Evolutionary conservation across 2,329 filamentous ascomycete species (phyloP).

Genomic region (Fusarium chlamydosporum): DNA sequence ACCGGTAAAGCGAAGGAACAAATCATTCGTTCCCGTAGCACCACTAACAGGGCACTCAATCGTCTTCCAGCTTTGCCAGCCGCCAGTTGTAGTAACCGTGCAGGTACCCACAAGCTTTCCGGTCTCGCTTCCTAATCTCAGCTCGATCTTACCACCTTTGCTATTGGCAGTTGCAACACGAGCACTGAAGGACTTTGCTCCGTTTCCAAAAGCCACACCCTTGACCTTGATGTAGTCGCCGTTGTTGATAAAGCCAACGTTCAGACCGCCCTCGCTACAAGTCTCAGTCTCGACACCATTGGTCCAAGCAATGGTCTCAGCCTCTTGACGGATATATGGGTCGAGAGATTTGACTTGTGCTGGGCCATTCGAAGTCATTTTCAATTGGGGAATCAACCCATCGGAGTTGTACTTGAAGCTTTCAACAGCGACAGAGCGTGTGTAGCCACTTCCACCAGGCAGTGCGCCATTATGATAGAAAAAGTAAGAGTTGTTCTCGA

Average conservation of each 20-base stretch:
- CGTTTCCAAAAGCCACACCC: conserved; percentile 1
- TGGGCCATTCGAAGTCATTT: neutral
- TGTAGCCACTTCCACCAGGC: conserved; percentile 1
- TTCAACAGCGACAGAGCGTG: conserved; percentile 9
- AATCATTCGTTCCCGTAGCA: conserved; percentile 5
- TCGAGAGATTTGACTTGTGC: conserved; percentile 1
- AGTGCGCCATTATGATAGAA: conserved; percentile 27
- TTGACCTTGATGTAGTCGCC: conserved; percentile 29
- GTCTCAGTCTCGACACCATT: conserved; percentile 18
- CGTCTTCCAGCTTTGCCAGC: conserved; percentile 6
- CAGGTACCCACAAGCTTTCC: conserved; percentile 17
- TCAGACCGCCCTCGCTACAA: conserved; percentile 14
- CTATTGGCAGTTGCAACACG: conserved; percentile 1
- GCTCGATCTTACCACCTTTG: conserved; percentile 10
- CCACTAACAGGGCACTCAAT: conserved; percentile 12
- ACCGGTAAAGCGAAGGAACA: conserved; percentile 12
- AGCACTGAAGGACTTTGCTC: conserved; percentile 1
- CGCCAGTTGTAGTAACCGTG: conserved; percentile 9
- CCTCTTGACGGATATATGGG: conserved; percentile 12
- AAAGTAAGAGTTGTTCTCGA: conserved; percentile 16
- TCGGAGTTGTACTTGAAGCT: conserved; percentile 18
- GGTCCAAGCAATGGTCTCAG: conserved; percentile 21
- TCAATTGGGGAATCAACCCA: conserved; percentile 4
- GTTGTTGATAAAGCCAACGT: conserved; percentile 1
- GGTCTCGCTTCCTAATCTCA: conserved; percentile 10